Base-by-base conservation (phyloP, 208 protist genomes). In the Blechomonas ayalai region DNA sequence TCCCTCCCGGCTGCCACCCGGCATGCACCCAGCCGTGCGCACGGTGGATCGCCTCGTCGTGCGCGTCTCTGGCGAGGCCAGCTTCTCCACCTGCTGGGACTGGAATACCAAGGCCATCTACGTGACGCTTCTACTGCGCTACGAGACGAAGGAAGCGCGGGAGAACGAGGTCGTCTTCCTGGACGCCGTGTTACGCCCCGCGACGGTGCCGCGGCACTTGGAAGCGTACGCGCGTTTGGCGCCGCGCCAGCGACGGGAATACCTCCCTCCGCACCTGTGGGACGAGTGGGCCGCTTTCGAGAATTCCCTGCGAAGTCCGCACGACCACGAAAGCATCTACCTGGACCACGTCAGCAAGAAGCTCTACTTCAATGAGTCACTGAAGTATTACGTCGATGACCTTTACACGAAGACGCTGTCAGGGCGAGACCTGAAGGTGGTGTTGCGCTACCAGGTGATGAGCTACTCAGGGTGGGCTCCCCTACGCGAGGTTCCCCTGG, bases 101-200 rank as follows among this genome's bases (percentile, higher is more conserved):
- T 91, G 82, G 74, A 91, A 91, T 55, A 88, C 78, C 19, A 81
- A 87, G 36, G 52, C 62, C 0, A 66, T 91, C 13, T 91, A 83
- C 34, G 59, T 82, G 12, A 45, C 61, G 19, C 61, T 80, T 18
- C 34, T 85, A 7, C 77, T 58, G n/a, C 66, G 67, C 24, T 91
- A 84, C 57, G 1, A n/a, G 10, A 70, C 67, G 13, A 15, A 32
- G 2, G 27, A 42, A 34, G 0, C 34, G n/a, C 28, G 22, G 40
- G 19, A 59, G 19, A 83, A 82, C 48, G 77, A 90, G n/a, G 67
- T 85, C 0, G 50, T 62, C 2, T 33, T 85, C 13, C 39, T 71
- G 8, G 76, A 90, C 47, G 56, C 61, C 9, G 50, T 84, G 19
- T 52, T 89, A 16, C 55, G 69, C 5, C 38, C 42, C 1, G 52